Evolutionary conservation across 1,284 basidiomycete genomes (phyloP).

Genomic region (Cutaneotrichosporon daszewskae): DNA sequence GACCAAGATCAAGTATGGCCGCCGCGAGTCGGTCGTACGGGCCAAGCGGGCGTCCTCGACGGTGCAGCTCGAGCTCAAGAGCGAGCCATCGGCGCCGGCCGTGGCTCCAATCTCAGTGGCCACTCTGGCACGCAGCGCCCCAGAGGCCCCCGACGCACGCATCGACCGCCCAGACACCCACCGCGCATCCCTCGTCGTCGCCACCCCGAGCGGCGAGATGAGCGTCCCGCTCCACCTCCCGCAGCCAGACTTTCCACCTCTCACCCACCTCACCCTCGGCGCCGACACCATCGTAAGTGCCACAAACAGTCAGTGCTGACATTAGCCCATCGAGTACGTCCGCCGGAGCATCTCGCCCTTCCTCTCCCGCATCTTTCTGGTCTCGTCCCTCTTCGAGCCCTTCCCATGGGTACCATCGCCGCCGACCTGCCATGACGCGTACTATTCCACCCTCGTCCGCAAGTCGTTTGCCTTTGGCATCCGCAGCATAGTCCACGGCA

Average conservation of each 20-base stretch:
- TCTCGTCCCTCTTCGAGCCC: slow-evolving; percentile 17
- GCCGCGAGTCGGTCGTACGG: slow-evolving; percentile 16
- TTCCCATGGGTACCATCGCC: slow-evolving; percentile 11
- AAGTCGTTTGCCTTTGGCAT: slow-evolving; percentile 20
- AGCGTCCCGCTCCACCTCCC: slow-evolving; percentile 4
- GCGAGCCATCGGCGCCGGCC: no score
- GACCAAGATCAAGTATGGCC: not conserved
- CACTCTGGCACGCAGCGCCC: no score
- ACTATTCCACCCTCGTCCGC: not conserved
- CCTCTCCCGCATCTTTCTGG: slow-evolving; percentile 18
- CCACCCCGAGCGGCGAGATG: not conserved
- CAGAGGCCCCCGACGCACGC: not conserved
- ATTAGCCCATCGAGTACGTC: slow-evolving; percentile 28
- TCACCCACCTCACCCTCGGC: slow-evolving; percentile 4
- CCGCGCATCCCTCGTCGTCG: no score
- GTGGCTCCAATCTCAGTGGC: no score
- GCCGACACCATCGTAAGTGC: slow-evolving; percentile 22
- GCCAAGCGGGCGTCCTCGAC: slow-evolving; percentile 17
- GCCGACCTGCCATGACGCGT: not conserved
- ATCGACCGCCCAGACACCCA: no score
- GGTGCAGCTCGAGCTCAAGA: no score
- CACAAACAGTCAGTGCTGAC: slow-evolving; percentile 1
- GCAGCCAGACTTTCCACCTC: slow-evolving; percentile 2
- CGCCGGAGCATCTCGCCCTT: slow-evolving; percentile 13
- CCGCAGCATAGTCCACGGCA: slow-evolving; percentile 16